Percentiles rank a stretch among this genome's conserved stretches.
These are phyloP conservation scores for Fragaria nilgerrensis DNA, from an alignment of 306 rosid species.

Conservation along the genomic window DNA sequence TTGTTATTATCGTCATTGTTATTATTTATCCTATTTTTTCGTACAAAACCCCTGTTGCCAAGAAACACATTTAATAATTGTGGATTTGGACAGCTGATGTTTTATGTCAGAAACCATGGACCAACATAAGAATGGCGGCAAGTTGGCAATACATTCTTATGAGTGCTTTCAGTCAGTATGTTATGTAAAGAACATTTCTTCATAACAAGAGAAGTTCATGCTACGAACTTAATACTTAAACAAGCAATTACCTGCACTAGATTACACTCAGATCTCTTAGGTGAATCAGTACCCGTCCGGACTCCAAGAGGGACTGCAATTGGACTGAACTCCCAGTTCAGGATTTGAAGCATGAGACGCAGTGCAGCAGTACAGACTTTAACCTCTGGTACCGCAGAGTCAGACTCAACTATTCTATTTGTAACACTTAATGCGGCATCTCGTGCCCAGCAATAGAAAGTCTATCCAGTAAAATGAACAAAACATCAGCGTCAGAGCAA, in stretches of 20 bases:
- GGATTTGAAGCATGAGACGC: constrained; percentile 89
- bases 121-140: background rate
- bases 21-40: background rate
- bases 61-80: background rate
- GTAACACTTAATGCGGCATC: constrained; percentile 89
- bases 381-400: constrained; percentile 70
- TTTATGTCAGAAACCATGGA: background rate
- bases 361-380: constrained; percentile 81
- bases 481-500: background rate
- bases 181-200: background rate
- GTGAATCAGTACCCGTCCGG: constrained; percentile 63
- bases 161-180: background rate
- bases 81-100: background rate
- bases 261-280: constrained; percentile 68
- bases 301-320: constrained; percentile 58
- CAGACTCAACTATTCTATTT: constrained; percentile 63
- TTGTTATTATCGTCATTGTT: background rate
- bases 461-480: constrained; percentile 37
- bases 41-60: background rate
- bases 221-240: background rate
- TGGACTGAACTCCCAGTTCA: constrained; percentile 86
- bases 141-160: background rate
- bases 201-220: background rate
- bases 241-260: constrained; percentile 69
- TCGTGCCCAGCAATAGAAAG: constrained; percentile 77